phyloP scores from a whole-genome alignment of 805 yeast species.

The Ogataea paraovalis region DNA sequence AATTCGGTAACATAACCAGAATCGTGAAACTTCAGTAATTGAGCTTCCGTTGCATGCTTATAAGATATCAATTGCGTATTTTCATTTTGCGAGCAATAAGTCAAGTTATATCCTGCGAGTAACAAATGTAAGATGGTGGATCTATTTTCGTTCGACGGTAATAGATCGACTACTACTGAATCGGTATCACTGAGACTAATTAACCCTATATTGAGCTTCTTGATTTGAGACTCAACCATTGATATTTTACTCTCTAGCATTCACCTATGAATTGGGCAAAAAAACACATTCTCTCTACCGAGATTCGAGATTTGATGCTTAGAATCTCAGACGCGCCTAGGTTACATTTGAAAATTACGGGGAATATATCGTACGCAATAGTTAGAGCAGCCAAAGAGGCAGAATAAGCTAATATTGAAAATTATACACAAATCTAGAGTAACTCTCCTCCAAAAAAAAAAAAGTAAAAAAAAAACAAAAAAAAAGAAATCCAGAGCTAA shows the following conservation, averaged over 20 bases:
- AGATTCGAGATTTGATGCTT: too few species aligned
- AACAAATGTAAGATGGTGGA: slow-evolving; percentile 41
- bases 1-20: slow-evolving; percentile 37
- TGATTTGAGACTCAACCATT: neutral
- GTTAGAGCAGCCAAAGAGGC: neutral
- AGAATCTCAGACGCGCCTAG: too few species aligned
- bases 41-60: slow-evolving; percentile 30
- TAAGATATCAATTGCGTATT: slow-evolving; percentile 26
- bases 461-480: neutral
- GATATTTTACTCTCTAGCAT: too few species aligned
- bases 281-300: too few species aligned
- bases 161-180: slow-evolving; percentile 30
- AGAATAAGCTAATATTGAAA: neutral
- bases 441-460: neutral
- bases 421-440: neutral
- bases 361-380: too few species aligned
- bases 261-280: too few species aligned
- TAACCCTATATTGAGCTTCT: slow-evolving; percentile 8
- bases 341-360: too few species aligned
- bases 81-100: slow-evolving; percentile 4
- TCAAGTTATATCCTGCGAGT: slow-evolving; percentile 38
- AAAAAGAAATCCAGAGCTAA: neutral
- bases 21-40: slow-evolving; percentile 50
- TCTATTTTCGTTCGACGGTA: slow-evolving; percentile 54
- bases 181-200: slow-evolving; percentile 6